Conservation (phyloP, 768 basidiomycete species). For the Termitomyces sp. region DNA sequence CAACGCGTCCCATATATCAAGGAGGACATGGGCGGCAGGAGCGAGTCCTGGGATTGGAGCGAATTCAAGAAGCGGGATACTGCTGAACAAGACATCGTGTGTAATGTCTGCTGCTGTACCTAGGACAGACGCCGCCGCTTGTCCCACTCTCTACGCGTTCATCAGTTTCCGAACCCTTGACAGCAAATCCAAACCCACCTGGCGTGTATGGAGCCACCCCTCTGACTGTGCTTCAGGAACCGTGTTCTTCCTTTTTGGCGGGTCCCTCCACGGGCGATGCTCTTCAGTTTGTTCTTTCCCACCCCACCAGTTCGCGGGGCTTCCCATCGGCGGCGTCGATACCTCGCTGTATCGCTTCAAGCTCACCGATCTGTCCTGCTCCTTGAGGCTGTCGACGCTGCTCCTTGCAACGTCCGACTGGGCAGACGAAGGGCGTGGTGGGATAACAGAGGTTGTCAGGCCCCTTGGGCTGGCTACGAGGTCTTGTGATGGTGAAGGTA, state of each 20-base stretch:
- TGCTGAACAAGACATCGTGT: conserved; percentile 38
- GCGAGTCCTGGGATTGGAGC: conserved; percentile 54
- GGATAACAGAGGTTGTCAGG: conserved; percentile 6
- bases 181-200: conserved; percentile 14
- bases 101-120: conserved; percentile 34
- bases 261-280: conserved; percentile 6
- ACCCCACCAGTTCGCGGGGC: conserved; percentile 1
- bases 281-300: background rate
- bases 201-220: conserved; percentile 31
- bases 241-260: conserved; percentile 26
- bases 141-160: conserved; percentile 28
- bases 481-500: background rate
- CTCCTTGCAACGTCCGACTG: too few relatives aligned
- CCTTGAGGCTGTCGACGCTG: background rate
- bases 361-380: background rate
- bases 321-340: background rate
- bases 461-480: conserved; percentile 3
- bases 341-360: background rate
- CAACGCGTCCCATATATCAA: conserved; percentile 63
- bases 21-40: conserved; percentile 43
- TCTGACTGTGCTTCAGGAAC: conserved; percentile 35
- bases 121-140: conserved; percentile 34
- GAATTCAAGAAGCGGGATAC: conserved; percentile 39
- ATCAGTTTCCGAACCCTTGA: background rate
- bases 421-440: background rate